Base-by-base conservation (phyloP, 345 rosid species). In the Pugionium cornutum region DNA sequence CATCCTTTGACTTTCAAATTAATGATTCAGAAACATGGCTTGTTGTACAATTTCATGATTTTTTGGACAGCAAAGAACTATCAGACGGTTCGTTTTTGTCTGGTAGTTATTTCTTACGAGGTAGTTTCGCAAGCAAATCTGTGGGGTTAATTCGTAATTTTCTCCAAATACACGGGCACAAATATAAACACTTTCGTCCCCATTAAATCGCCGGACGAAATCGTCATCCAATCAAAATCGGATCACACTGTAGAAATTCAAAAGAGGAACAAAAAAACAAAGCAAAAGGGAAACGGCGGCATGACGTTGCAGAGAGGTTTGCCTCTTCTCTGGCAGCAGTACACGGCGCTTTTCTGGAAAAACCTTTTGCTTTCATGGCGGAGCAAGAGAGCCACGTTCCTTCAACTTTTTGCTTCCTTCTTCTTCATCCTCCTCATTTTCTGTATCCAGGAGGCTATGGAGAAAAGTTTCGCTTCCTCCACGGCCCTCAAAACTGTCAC, bases 351-450 rank as follows among this genome's bases (percentile, higher is more conserved):
- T 58, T 79, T 86, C 50, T 76, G 32, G 75, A 92, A 92, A 79
- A 92, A 92, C 69, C 75, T 88, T 8, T 51, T 85, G 56, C 84
- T 92, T 4, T 85, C 97, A 72, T 89, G 94, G 96, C 54, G 92
- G 65, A 84, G 76, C 95, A 88, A 86, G 77, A 78, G 81, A 53
- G 86, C 97, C 4, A 78, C 87, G 18, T 79, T 79, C 52, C 76
- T 92, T 28, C 96, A 92, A 52, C 89, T 92, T 45, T 89, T 92
- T 78, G 77, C 98, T 37, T 89, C 98, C 1, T 51, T 92, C 32
- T 81, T 92, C 79, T 89, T 89, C 83, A 81, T 92, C 58, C 76
- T 92, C 68, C 79, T 92, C 67, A 81, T 92, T 58, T 89, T 83
- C 76, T 71, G 78, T 51, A 88, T 92, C 51, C 61, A 89, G 45